Base-by-base conservation (phyloP, 768 basidiomycete species). In the Amylocystis lapponica region DNA sequence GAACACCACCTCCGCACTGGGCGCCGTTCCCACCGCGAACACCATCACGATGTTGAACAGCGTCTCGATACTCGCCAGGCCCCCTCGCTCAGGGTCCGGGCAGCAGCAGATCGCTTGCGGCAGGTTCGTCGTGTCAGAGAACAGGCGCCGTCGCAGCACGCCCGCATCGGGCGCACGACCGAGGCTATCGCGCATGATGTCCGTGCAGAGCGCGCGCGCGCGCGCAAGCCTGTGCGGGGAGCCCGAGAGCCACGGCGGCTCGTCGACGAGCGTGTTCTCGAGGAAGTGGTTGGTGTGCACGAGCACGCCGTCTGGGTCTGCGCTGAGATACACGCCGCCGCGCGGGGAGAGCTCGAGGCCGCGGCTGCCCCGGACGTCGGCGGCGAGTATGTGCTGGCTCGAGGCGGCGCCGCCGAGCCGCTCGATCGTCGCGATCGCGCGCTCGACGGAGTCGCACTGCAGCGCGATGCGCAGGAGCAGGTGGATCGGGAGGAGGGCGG, bases 201-300 rank as follows among this genome's bases (percentile, higher is more conserved):
- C 50, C n/a, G 46, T 45, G 43, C 55, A 56, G 27, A 66, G 48
- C 35, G 36, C 39, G 14, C 50, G 43, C 1, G 58, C 56, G 13
- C 64, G 54, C 27, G 43, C 53, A 19, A 64, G 53, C 14, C 65
- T 56, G 27, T 56, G 25, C 13, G 58, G 58, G 7, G 63, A 65
- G 32, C 61, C 60, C 16, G 50, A 39, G 27, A 62, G 54, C 61
- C 64, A 65, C 4, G 52, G 53, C 23, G 58, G 56, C 50, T 65
- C 64, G 33, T 57, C 54, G 20, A 63, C 58, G 27, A 58, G 47
- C 44, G 39, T 58, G 51, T 59, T 63, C 49, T 52, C 45, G 4
- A 66, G 51, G 43, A 66, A 64, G 49, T 66, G 65, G 51, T 66
- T 66, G 21, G 64, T 63, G 52, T 66, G 65, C n/a, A 53, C 49